Evolutionary conservation across 495 filamentous ascomycete genomes (phyloP).

Genomic region (Glarea lozoyensis): DNA sequence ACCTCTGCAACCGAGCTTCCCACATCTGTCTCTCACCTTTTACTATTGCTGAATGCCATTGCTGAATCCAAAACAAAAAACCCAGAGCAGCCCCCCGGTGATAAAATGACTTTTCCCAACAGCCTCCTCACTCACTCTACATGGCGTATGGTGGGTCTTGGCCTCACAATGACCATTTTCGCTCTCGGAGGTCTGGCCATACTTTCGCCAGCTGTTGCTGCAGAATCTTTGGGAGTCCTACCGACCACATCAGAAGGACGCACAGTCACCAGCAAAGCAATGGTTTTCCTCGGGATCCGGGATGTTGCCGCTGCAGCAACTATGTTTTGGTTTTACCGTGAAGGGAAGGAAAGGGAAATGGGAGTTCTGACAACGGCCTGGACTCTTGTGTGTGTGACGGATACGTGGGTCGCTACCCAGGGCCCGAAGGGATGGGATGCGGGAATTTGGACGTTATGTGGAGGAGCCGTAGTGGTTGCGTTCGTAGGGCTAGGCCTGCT

Average conservation of each 20-base stretch:
- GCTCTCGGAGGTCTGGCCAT: background rate
- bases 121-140: background rate
- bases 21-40: no score
- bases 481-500: background rate
- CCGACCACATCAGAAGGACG: slow-evolving; percentile 1
- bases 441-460: slow-evolving; percentile 1
- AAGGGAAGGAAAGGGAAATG: background rate
- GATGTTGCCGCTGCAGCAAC: background rate
- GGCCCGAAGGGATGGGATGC: background rate
- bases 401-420: slow-evolving; percentile 1
- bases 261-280: background rate
- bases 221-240: background rate
- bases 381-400: background rate
- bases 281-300: background rate
- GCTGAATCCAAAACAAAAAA: no score
- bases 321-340: background rate
- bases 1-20: no score
- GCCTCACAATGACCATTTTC: slow-evolving; percentile 1
- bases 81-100: no score
- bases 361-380: background rate
- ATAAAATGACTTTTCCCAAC: slow-evolving; percentile 1
- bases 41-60: no score
- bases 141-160: background rate
- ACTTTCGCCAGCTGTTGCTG: background rate
- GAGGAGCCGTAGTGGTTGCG: background rate